Base-by-base conservation (phyloP, 305 asterid species). In the Rubia occidens region DNA sequence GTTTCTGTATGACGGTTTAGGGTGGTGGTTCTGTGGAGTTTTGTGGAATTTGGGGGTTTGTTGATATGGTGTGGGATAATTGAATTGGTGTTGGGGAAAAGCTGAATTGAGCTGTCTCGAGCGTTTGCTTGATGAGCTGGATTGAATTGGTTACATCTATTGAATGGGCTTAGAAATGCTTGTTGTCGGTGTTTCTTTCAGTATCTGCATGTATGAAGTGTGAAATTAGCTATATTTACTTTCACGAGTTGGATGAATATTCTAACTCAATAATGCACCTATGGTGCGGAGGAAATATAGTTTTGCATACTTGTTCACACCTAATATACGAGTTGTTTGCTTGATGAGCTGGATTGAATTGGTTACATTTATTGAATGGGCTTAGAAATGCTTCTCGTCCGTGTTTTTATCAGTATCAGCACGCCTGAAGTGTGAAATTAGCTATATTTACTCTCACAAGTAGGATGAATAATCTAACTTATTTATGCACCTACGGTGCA, bases 161-260 rank as follows among this genome's bases (percentile, higher is more conserved):
- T 56, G 62, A 56, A 56, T 20, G 15, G 13, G 62, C 21, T 7
- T 32, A 21, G 15, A 20, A 24, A 29, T 29, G n/a, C 18, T 26
- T n/a, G n/a, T 10, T 60, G 37, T 29, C 37, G 18, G 63, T 24
- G 43, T 40, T 24, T 21, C 39, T 21, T 2, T 3, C 10, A 21
- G 18, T 18, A 6, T 1, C 21, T 55, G 18, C 10, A 24, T n/a
- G 26, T 58, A 0, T 24, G 8, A 39, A 13, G 5, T 60, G 64
- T 60, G 64, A 60, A 60, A 58, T 24, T 58, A 32, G 62, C 56
- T 2, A 7, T 18, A 53, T 58, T 58, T 58, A 29, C 62, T 58
- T 58, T 40, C 8, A 40, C 6, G 43, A 40, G 8, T 40, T 4
- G 43, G 43, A 40, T 4, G 43, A 40, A 7, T 7, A 40, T 40